Percentiles rank a stretch among this genome's conserved stretches.
phyloP scores from a whole-genome alignment of 441 rosid genomes.

The Populus tomentosa region DNA sequence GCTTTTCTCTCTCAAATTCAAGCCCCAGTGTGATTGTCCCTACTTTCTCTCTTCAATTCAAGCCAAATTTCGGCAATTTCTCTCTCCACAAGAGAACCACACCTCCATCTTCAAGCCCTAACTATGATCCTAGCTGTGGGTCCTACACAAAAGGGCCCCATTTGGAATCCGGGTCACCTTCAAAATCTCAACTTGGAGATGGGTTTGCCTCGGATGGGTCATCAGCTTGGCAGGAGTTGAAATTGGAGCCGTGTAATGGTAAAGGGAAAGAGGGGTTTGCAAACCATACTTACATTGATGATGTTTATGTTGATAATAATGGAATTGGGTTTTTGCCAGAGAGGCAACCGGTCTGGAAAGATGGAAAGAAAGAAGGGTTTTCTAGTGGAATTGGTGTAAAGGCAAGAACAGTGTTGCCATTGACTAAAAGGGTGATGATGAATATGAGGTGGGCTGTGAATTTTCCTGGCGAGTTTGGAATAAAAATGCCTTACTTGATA shows the following conservation, averaged over 20 bases:
- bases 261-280: constrained; percentile 17
- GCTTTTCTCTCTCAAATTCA: constrained; percentile 31
- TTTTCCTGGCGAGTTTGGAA: constrained; percentile 23
- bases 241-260: constrained; percentile 35
- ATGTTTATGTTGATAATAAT: constrained; percentile 5
- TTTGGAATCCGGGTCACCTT: constrained; percentile 22
- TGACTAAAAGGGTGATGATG: constrained; percentile 34
- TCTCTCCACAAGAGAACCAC: constrained; percentile 30
- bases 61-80: constrained; percentile 54
- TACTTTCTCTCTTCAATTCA: constrained; percentile 51
- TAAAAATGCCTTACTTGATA: constrained; percentile 43
- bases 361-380: constrained; percentile 22
- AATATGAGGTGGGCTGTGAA: constrained; percentile 44
- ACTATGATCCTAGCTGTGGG: constrained; percentile 9
- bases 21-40: constrained; percentile 28
- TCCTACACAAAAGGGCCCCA: constrained; percentile 7
- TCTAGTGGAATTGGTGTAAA: constrained; percentile 30
- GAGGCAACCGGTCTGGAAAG: constrained; percentile 22
- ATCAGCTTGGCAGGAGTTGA: constrained; percentile 50
- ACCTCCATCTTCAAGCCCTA: constrained; percentile 28
- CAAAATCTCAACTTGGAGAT: constrained; percentile 23
- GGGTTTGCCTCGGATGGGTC: constrained; percentile 25
- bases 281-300: constrained; percentile 7
- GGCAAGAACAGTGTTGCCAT: constrained; percentile 41
- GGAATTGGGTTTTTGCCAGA: constrained; percentile 22